phyloP scores from a whole-genome alignment of 148 eudicot genomes.

The Talinum fruticosum region DNA sequence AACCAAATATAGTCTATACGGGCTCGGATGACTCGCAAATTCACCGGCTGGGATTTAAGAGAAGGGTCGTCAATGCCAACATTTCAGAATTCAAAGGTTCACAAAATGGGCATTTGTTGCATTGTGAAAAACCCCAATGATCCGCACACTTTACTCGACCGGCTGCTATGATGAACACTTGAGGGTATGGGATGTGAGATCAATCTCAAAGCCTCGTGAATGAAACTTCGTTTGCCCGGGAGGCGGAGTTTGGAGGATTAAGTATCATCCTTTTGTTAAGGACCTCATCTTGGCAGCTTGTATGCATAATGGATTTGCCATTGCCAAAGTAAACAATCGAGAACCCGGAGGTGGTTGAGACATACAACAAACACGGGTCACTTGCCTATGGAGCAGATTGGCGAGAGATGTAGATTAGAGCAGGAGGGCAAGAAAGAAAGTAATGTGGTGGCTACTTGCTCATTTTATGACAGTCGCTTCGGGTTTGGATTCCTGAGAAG shows the following conservation, averaged over 20 bases:
- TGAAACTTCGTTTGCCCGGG: slow-evolving; percentile 68
- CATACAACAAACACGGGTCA: slow-evolving; percentile 62
- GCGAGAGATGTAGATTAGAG: slow-evolving; percentile 52
- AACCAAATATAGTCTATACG: slow-evolving; percentile 72
- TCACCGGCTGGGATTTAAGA: slow-evolving; percentile 83
- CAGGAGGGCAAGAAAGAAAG: slow-evolving; percentile 36
- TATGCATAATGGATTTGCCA: slow-evolving; percentile 92
- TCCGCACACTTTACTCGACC: slow-evolving; percentile 56
- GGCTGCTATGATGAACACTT: slow-evolving; percentile 86
- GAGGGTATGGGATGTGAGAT: slow-evolving; percentile 85
- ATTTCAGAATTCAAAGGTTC: slow-evolving; percentile 73
- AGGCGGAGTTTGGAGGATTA: slow-evolving; percentile 98
- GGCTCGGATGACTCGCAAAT: slow-evolving; percentile 94
- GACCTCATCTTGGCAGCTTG: slow-evolving; percentile 74
- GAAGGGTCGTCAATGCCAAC: slow-evolving; percentile 41
- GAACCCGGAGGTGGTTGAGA: slow-evolving; percentile 54
- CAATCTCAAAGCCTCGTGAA: slow-evolving; percentile 58
- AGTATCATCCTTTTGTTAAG: slow-evolving; percentile 59
- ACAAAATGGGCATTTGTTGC: slow-evolving; percentile 86
- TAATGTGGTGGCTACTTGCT: slow-evolving; percentile 74
- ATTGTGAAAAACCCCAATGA: slow-evolving; percentile 72
- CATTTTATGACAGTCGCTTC: slow-evolving; percentile 84
- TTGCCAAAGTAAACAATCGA: slow-evolving; percentile 49
- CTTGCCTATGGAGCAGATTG: slow-evolving; percentile 99
- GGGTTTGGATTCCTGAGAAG: slow-evolving; percentile 66